phyloP scores from a whole-genome alignment of 2,329 filamentous ascomycete genomes.

The Amylocarpus encephaloides region DNA sequence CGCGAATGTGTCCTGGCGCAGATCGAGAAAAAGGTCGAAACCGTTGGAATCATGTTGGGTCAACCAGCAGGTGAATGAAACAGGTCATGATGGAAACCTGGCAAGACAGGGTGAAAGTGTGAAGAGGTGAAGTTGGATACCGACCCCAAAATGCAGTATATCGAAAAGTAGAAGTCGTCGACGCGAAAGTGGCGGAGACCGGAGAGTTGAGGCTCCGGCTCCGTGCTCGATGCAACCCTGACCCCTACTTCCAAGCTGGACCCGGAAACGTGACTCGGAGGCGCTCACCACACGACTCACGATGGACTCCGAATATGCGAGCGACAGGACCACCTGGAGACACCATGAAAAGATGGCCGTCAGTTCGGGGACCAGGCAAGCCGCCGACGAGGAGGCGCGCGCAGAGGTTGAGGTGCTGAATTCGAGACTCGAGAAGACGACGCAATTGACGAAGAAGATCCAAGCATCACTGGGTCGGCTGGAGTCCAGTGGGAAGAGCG shows the following conservation, averaged over 20 bases:
- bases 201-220: no score
- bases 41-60: no score
- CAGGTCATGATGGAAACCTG: no score
- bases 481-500: slow-evolving; percentile 81
- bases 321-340: slow-evolving; percentile 15
- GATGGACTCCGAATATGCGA: slow-evolving; percentile 1
- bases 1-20: no score
- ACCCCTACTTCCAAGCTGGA: background rate
- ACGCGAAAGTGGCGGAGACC: no score
- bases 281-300: background rate
- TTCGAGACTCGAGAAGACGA: slow-evolving; percentile 80
- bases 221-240: background rate
- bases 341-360: slow-evolving; percentile 28
- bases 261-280: background rate
- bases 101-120: no score
- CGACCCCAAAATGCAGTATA: no score
- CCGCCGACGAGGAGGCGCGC: slow-evolving; percentile 56
- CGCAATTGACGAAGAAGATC: slow-evolving; percentile 90
- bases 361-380: slow-evolving; percentile 26
- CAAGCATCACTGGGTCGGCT: slow-evolving; percentile 78
- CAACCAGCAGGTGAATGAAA: no score
- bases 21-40: no score
- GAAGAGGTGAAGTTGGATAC: no score
- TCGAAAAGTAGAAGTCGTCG: no score
- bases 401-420: slow-evolving; percentile 66